Evolutionary conservation across 2,329 filamentous ascomycete genomes (phyloP).

Genomic region (Dactylonectria macrodidyma): DNA sequence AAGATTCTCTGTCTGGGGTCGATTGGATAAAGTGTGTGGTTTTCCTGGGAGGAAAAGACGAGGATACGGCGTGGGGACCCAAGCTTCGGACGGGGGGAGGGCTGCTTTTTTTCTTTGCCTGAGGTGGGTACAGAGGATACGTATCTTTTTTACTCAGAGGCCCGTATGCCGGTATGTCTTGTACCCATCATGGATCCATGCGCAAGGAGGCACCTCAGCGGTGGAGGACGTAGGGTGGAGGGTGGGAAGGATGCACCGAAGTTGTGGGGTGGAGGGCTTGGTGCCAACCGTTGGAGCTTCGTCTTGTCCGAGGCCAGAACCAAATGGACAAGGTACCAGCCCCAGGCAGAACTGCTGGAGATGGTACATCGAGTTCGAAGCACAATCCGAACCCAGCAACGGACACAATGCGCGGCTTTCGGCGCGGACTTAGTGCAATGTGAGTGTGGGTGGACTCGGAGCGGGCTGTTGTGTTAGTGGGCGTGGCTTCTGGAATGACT

Average conservation of each 20-base stretch:
- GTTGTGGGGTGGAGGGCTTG: constrained; percentile 13
- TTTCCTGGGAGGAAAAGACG: constrained; percentile 41
- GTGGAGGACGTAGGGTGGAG: constrained; percentile 18
- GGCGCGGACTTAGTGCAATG: constrained; percentile 38
- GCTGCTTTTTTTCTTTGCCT: constrained; percentile 51
- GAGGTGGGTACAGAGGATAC: constrained; percentile 40
- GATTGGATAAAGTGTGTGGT: constrained; percentile 33
- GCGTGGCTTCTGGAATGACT: constrained; percentile 47
- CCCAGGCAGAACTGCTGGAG: constrained; percentile 14
- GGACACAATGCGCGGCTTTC: constrained; percentile 26
- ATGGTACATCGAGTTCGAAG: constrained; percentile 21
- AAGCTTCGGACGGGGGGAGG: constrained; percentile 44
- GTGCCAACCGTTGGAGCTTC: constrained; percentile 2
- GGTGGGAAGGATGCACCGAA: background rate
- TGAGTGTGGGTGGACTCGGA: constrained; percentile 38
- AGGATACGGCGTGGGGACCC: constrained; percentile 42
- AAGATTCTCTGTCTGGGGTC: constrained; percentile 46
- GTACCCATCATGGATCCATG: constrained; percentile 21
- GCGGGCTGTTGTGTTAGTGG: constrained; percentile 33
- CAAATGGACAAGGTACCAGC: background rate
- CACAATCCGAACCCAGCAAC: constrained; percentile 3
- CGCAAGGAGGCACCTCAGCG: constrained; percentile 42
- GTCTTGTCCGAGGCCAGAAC: constrained; percentile 15
- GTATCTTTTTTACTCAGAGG: constrained; percentile 27
- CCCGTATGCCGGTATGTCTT: background rate